Conservation (phyloP, 495 filamentous ascomycete genomes). For the Parathielavia appendiculata region DNA sequence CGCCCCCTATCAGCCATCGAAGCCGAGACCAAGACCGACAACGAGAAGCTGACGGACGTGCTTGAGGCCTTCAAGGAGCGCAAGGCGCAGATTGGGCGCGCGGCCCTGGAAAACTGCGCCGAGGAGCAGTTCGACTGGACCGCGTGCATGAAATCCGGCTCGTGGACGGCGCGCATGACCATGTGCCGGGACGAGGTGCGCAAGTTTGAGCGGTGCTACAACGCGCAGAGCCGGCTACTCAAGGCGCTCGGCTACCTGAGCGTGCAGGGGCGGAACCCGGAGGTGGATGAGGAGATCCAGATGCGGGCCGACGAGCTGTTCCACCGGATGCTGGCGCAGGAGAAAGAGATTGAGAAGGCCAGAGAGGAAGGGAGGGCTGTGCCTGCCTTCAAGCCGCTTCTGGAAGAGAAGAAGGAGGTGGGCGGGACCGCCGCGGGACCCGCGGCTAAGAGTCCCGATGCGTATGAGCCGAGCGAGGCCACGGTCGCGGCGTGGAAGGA, state of each 20-base stretch:
- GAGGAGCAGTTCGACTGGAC: constrained; percentile 71
- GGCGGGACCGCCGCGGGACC: not conserved
- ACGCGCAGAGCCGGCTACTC: constrained; percentile 77
- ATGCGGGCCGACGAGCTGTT: constrained; percentile 91
- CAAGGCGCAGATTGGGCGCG: constrained; percentile 66
- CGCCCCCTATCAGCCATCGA: constrained; percentile 60
- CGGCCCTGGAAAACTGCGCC: constrained; percentile 90
- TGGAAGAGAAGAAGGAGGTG: constrained; percentile 31
- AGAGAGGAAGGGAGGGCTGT: constrained; percentile 53
- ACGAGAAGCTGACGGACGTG: constrained; percentile 68
- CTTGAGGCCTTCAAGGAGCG: constrained; percentile 80
- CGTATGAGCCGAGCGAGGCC: constrained; percentile 31
- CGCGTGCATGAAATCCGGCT: constrained; percentile 68
- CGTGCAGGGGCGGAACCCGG: constrained; percentile 53
- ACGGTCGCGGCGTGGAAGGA: constrained; percentile 45
- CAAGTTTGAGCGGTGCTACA: constrained; percentile 74
- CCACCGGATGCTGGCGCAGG: constrained; percentile 75
- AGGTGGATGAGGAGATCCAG: constrained; percentile 83
- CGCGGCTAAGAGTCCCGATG: constrained; percentile 1
- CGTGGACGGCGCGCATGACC: constrained; percentile 53
- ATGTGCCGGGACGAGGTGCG: constrained; percentile 70
- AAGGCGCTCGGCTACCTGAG: constrained; percentile 87
- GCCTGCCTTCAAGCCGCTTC: constrained; percentile 45
- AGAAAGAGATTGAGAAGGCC: constrained; percentile 61
- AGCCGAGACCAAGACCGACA: constrained; percentile 57